Evolutionary conservation across 2,329 filamentous ascomycete genomes (phyloP).

Genomic region (Fusarium caatingaense): DNA sequence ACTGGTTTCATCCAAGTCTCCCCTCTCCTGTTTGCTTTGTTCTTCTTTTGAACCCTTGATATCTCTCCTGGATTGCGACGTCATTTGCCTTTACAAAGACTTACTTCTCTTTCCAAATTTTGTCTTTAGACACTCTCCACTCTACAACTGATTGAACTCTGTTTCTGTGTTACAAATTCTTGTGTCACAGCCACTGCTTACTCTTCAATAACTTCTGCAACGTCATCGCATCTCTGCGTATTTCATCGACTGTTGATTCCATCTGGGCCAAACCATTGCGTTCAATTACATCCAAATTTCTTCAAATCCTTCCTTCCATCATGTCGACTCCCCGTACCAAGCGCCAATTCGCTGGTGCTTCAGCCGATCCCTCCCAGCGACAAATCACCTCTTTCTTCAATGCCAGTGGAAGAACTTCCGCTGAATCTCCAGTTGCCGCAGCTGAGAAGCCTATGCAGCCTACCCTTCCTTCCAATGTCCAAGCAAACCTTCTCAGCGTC

Average conservation of each 20-base stretch:
- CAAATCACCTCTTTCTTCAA: conserved; percentile 74
- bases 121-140: conserved; percentile 35
- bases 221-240: conserved; percentile 16
- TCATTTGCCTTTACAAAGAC: conserved; percentile 19
- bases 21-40: conserved; percentile 24
- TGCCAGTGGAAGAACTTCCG: conserved; percentile 47
- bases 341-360: conserved; percentile 70
- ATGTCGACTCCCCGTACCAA: conserved; percentile 69
- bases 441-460: conserved; percentile 52
- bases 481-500: conserved; percentile 87
- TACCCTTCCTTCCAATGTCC: conserved; percentile 71
- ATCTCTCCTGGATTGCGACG: conserved; percentile 26
- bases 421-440: conserved; percentile 46
- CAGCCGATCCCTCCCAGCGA: conserved; percentile 68
- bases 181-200: conserved; percentile 6
- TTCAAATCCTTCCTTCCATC: conserved; percentile 18
- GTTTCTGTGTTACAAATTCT: conserved; percentile 4
- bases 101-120: neutral
- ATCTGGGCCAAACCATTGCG: neutral
- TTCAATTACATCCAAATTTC: neutral
- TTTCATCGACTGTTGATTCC: conserved; percentile 1
- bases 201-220: neutral
- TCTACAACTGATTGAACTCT: conserved; percentile 9
- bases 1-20: conserved; percentile 15
- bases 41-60: conserved; percentile 34